phyloP scores from a whole-genome alignment of 352 stramenopile genomes.

The Phytophthora pistaciae region DNA sequence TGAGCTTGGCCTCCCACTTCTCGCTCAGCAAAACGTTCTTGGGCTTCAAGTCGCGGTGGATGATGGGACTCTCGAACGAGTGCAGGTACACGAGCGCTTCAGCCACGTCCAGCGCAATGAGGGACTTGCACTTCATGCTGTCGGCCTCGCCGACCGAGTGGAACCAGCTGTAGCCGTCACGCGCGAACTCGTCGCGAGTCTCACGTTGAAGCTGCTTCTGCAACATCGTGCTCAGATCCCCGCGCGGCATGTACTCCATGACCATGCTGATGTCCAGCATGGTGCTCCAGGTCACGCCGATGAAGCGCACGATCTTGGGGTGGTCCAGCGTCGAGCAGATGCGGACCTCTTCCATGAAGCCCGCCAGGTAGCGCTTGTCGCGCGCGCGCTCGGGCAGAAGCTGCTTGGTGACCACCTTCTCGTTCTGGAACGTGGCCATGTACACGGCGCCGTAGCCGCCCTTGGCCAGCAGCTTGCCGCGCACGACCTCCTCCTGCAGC shows the following conservation, averaged over 20 bases:
- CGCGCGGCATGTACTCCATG: slow-evolving; percentile 58
- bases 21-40: slow-evolving; percentile 65
- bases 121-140: slow-evolving; percentile 43
- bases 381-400: slow-evolving; percentile 44
- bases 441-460: slow-evolving; percentile 75
- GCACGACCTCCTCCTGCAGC: slow-evolving; percentile 54
- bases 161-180: slow-evolving; percentile 45
- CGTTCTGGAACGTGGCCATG: slow-evolving; percentile 50
- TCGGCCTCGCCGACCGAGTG: slow-evolving; percentile 38
- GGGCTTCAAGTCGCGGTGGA: slow-evolving; percentile 67
- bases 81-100: slow-evolving; percentile 60
- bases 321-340: slow-evolving; percentile 51
- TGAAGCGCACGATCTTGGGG: slow-evolving; percentile 56
- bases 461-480: slow-evolving; percentile 49
- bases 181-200: slow-evolving; percentile 26
- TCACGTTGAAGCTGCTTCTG: slow-evolving; percentile 39
- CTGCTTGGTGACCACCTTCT: slow-evolving; percentile 60
- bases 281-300: slow-evolving; percentile 63
- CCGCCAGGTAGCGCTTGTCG: slow-evolving; percentile 38
- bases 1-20: slow-evolving; percentile 54
- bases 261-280: slow-evolving; percentile 62
- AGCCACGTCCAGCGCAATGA: slow-evolving; percentile 54
- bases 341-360: slow-evolving; percentile 59
- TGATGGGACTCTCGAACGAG: slow-evolving; percentile 51
- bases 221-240: slow-evolving; percentile 55